Evolutionary conservation across 176 grass and related monocot genomes (phyloP).

Genomic region (Leersia perrieri): DNA sequence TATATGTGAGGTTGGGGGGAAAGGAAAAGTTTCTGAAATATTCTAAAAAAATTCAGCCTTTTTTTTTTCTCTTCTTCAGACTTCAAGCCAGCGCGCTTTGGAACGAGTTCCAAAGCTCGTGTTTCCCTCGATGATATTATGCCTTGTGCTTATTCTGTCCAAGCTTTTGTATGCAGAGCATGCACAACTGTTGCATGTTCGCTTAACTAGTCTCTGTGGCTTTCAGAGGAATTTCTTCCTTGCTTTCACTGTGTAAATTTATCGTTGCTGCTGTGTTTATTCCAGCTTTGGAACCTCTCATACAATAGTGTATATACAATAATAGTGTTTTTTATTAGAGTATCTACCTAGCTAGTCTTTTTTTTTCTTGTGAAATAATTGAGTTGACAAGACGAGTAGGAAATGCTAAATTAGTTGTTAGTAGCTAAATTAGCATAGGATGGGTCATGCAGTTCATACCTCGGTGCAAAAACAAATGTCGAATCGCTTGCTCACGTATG

Average conservation of each 20-base stretch:
- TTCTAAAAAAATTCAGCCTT: slow-evolving; percentile 23
- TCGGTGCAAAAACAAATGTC: neutral
- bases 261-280: slow-evolving; percentile 16
- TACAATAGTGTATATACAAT: slow-evolving; percentile 22
- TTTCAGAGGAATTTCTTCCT: slow-evolving; percentile 18
- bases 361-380: slow-evolving; percentile 28
- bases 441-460: slow-evolving; percentile 27
- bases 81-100: neutral
- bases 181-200: slow-evolving; percentile 28
- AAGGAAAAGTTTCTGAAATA: slow-evolving; percentile 25
- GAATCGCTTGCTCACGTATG: slow-evolving; percentile 12
- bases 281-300: slow-evolving; percentile 33
- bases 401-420: neutral
- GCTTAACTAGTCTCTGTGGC: slow-evolving; percentile 10
- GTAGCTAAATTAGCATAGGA: slow-evolving; percentile 23
- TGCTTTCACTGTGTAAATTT: slow-evolving; percentile 1
- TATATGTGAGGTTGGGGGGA: slow-evolving; percentile 30
- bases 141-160: slow-evolving; percentile 53
- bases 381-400: slow-evolving; percentile 9
- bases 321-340: slow-evolving; percentile 43
- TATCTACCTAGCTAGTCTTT: slow-evolving; percentile 24
- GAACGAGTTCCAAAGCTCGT: slow-evolving; percentile 30
- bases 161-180: slow-evolving; percentile 35
- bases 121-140: slow-evolving; percentile 39
- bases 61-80: neutral